phyloP scores from a whole-genome alignment of 352 stramenopile genomes.

The Phytophthora foliorum region DNA sequence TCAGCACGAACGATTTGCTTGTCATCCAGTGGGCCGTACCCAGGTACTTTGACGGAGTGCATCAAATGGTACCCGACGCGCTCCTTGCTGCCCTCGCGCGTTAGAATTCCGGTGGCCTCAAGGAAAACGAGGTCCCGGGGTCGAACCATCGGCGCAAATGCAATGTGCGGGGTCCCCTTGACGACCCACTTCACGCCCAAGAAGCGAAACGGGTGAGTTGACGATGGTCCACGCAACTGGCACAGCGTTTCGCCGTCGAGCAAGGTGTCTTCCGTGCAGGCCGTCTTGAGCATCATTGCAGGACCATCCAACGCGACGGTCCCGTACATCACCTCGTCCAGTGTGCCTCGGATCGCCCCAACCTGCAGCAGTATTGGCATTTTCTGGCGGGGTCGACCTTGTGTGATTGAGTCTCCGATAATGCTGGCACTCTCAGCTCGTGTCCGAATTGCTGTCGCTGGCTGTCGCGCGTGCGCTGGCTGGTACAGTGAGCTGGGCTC shows the following conservation, averaged over 20 bases:
- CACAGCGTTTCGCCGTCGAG: conserved; percentile 61
- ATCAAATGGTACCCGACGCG: conserved; percentile 61
- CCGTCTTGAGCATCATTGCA: conserved; percentile 57
- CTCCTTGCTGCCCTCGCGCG: conserved; percentile 31
- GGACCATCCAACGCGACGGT: conserved; percentile 50
- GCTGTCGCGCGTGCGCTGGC: conserved; percentile 7
- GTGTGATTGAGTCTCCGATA: conserved; percentile 14
- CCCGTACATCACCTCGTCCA: conserved; percentile 78
- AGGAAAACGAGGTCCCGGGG: conserved; percentile 53
- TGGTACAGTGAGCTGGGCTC: conserved; percentile 23
- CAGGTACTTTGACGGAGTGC: conserved; percentile 50
- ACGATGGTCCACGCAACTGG: conserved; percentile 50
- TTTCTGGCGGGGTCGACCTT: conserved; percentile 37
- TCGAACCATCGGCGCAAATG: conserved; percentile 32
- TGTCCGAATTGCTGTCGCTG: conserved; percentile 28
- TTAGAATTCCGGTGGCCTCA: conserved; percentile 51
- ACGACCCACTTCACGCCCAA: conserved; percentile 64
- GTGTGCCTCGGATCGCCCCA: conserved; percentile 42
- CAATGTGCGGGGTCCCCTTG: conserved; percentile 41
- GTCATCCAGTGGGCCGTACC: conserved; percentile 44
- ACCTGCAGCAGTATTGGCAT: conserved; percentile 49
- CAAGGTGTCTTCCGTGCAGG: conserved; percentile 60
- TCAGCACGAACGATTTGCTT: conserved; percentile 45
- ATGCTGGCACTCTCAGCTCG: conserved; percentile 20
- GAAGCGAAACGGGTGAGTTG: conserved; percentile 51